Conservation (phyloP, 1,284 basidiomycete species). For the Irpex rosettiformis region DNA sequence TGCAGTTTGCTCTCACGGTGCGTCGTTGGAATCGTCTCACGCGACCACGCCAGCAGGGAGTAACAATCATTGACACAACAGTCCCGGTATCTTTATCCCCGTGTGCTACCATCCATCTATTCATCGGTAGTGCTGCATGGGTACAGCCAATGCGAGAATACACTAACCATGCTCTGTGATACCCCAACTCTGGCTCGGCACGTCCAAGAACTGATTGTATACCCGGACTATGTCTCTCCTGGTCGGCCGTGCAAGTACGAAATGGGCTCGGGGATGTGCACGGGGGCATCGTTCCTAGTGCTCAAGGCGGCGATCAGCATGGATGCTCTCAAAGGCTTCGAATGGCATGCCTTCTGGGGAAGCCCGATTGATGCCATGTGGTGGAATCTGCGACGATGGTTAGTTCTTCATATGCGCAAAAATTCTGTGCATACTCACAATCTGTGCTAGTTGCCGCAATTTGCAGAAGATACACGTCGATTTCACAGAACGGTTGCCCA, state of each 20-base stretch:
- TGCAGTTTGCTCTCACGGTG: slow-evolving; percentile 56
- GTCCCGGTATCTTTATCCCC: slow-evolving; percentile 44
- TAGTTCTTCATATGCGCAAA: slow-evolving; percentile 24
- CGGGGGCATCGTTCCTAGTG: slow-evolving; percentile 28
- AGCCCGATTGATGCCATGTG: slow-evolving; percentile 70
- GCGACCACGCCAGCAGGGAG: not conserved
- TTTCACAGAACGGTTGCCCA: slow-evolving; percentile 57
- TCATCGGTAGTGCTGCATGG: slow-evolving; percentile 49
- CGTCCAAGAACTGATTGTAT: slow-evolving; percentile 52
- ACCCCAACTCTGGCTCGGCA: slow-evolving; percentile 59
- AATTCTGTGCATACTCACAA: not conserved
- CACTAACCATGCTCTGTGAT: slow-evolving; percentile 56
- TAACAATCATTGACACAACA: slow-evolving; percentile 15
- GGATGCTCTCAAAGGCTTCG: slow-evolving; percentile 60
- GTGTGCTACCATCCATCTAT: slow-evolving; percentile 58
- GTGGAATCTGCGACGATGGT: slow-evolving; percentile 65
- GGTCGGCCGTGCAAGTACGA: slow-evolving; percentile 12
- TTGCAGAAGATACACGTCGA: slow-evolving; percentile 56
- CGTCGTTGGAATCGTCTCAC: slow-evolving; percentile 25
- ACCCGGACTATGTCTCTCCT: slow-evolving; percentile 30
- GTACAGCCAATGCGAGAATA: slow-evolving; percentile 53
- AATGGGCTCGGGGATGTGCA: slow-evolving; percentile 23
- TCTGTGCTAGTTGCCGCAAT: slow-evolving; percentile 49
- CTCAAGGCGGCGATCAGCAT: slow-evolving; percentile 40
- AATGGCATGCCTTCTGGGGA: slow-evolving; percentile 66